Evolutionary conservation across 805 yeast genomes (phyloP).

Genomic region (Starmerella khaoyaiensis): DNA sequence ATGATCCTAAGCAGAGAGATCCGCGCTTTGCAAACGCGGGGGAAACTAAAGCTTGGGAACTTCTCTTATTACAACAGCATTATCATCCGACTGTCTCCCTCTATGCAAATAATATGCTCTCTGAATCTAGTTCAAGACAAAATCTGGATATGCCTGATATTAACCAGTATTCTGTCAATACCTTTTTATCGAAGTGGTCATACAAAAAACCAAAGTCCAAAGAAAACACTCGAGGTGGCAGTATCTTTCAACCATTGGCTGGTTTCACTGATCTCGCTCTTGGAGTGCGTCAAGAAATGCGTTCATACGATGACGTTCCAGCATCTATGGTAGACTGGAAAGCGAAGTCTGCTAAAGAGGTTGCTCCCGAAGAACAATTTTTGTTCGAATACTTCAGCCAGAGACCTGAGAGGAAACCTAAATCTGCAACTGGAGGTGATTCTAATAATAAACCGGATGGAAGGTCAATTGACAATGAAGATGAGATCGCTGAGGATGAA

Average conservation of each 20-base stretch:
- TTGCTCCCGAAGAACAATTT: slow-evolving; percentile 79
- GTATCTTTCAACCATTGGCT: slow-evolving; percentile 95
- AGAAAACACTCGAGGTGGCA: slow-evolving; percentile 61
- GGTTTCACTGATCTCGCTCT: slow-evolving; percentile 35
- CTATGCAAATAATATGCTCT: slow-evolving; percentile 56
- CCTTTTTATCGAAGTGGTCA: slow-evolving; percentile 89
- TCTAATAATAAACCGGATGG: slow-evolving; percentile 25
- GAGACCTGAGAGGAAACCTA: slow-evolving; percentile 24
- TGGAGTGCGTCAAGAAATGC: slow-evolving; percentile 27
- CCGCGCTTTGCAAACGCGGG: slow-evolving; percentile 86
- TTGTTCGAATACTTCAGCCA: slow-evolving; percentile 72
- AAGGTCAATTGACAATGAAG: slow-evolving; percentile 22
- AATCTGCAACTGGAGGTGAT: slow-evolving; percentile 6
- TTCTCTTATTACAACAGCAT: slow-evolving; percentile 57
- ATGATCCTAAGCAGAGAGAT: slow-evolving; percentile 83
- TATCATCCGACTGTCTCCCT: slow-evolving; percentile 85
- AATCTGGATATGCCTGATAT: slow-evolving; percentile 65
- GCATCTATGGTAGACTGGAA: slow-evolving; percentile 81
- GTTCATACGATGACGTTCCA: slow-evolving; percentile 49
- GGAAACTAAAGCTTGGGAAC: slow-evolving; percentile 75
- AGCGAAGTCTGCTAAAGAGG: slow-evolving; percentile 40
- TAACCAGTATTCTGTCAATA: slow-evolving; percentile 73
- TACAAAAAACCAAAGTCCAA: slow-evolving; percentile 83
- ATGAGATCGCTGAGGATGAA: slow-evolving; percentile 42
- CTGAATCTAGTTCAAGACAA: slow-evolving; percentile 27